Evolutionary conservation across 306 rosid species (phyloP), one percentile per base, ranked within the genome.

Genomic region (Quercus suber): DNA sequence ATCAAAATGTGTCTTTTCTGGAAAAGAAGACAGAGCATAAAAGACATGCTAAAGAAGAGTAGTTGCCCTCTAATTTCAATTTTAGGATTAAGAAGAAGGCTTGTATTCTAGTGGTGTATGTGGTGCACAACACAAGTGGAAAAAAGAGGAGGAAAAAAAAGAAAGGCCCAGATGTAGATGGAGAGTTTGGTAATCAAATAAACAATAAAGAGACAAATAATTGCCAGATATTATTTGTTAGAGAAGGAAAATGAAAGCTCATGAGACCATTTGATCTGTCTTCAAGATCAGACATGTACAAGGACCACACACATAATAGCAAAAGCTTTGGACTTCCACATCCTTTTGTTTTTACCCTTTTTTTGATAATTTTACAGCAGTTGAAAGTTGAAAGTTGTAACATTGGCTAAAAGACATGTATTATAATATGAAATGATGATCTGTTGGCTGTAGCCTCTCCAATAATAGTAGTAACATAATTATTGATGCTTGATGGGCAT

Each of bases 201-300:
- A 18, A 81, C 63, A 75, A 37, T 64, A 28, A 63, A 64, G 82
- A 63, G 82, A 81, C 77, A 71, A 75, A 49, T 51, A 56, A 12
- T 49, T 67, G 78, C 5, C 78, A 71, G 60, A 76, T 70, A 73
- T 14, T 35, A 31, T 53, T 20, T 74, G 70, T 65, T 73, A 4
- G 53, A 4, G 7, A 58, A 45, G 43, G 86, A 80, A 55, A 84
- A 76, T 51, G 84, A 73, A 53, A 76, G 82, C 63, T 83, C 82
- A 30, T 53, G 65, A 67, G 57, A 65, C 80, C 74, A 33, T 49
- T 59, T 53, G 69, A 74, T 63, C 13, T 77, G 73, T 63, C 73
- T 17, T n/a, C 1, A 6, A 71, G 55, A 57, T 25, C 28, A 5
- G 35, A 76, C 45, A 33, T 12, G 53, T 30, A 23, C 6, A 41